These are phyloP conservation scores for Omphalea diandra DNA, from an alignment of 441 rosid genomes.

Conservation along the genomic window DNA sequence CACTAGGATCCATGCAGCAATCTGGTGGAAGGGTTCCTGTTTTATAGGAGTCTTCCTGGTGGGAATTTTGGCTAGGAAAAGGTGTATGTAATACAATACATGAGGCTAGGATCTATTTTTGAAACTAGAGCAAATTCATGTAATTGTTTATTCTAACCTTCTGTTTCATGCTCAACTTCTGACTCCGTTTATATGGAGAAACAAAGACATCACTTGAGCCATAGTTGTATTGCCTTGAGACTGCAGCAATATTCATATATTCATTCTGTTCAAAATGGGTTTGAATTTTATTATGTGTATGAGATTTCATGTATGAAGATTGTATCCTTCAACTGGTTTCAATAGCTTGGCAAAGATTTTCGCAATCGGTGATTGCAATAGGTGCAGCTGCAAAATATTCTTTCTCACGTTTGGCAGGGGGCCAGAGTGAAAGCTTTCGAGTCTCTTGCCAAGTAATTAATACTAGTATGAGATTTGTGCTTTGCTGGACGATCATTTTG, in stretches of 20 bases:
- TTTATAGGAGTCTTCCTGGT: conserved; percentile 32
- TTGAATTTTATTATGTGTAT: neutral
- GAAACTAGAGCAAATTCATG: conserved; percentile 22
- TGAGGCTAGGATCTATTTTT: conserved; percentile 47
- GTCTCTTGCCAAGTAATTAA: neutral
- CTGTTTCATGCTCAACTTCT: conserved; percentile 17
- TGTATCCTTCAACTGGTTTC: neutral
- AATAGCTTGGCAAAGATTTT: neutral
- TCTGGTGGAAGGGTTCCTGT: conserved; percentile 50
- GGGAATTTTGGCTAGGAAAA: conserved; percentile 28
- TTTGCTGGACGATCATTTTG: neutral
- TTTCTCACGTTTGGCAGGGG: too few species aligned
- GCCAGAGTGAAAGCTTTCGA: neutral
- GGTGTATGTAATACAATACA: conserved; percentile 34
- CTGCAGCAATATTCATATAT: neutral
- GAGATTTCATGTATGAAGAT: neutral
- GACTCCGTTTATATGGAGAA: conserved; percentile 23
- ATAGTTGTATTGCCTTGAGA: neutral
- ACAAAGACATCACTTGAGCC: conserved; percentile 10
- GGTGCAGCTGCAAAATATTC: neutral
- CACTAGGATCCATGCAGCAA: conserved; percentile 41
- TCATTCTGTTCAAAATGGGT: neutral
- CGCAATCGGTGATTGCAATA: neutral
- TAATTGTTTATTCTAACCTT: conserved; percentile 33
- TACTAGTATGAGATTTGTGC: neutral